Conservation (phyloP, 2,329 filamentous ascomycete species). For the Aspergillus sp. region DNA sequence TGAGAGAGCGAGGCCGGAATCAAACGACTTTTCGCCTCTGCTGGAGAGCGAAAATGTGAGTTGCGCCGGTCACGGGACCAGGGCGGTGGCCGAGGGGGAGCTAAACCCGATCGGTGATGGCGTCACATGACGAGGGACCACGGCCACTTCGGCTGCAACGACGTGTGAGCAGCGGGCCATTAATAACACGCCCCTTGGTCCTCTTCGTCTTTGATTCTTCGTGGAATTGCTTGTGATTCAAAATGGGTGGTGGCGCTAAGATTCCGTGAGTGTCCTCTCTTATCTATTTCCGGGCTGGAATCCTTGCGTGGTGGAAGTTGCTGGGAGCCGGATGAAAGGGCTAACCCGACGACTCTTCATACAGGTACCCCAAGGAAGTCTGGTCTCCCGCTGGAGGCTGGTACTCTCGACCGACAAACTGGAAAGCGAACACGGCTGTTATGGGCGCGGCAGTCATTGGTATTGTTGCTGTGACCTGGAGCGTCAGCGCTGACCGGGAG, state of each 20-base stretch:
- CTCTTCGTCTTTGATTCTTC: conserved; percentile 13
- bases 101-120: conserved; percentile 21
- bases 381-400: conserved; percentile 98
- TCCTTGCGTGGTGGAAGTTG: not conserved
- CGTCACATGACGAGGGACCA: conserved; percentile 24
- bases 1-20: not conserved
- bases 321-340: conserved; percentile 1
- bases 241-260: conserved; percentile 70
- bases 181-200: conserved; percentile 4
- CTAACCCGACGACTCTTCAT: conserved; percentile 15
- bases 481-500: conserved; percentile 65
- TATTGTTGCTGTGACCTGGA: conserved; percentile 61
- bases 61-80: conserved; percentile 32
- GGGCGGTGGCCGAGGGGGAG: conserved; percentile 20
- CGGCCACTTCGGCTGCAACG: conserved; percentile 25
- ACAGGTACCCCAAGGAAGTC: conserved; percentile 94
- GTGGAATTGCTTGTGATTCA: conserved; percentile 11
- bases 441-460: conserved; percentile 61
- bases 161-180: conserved; percentile 13
- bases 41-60: conserved; percentile 30
- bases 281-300: too few species aligned
- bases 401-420: conserved; percentile 92
- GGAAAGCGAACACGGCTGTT: conserved; percentile 82
- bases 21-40: conserved; percentile 14
- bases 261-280: conserved; percentile 48